Conservation (phyloP, 345 rosid species). For the Trapa bicornis region DNA sequence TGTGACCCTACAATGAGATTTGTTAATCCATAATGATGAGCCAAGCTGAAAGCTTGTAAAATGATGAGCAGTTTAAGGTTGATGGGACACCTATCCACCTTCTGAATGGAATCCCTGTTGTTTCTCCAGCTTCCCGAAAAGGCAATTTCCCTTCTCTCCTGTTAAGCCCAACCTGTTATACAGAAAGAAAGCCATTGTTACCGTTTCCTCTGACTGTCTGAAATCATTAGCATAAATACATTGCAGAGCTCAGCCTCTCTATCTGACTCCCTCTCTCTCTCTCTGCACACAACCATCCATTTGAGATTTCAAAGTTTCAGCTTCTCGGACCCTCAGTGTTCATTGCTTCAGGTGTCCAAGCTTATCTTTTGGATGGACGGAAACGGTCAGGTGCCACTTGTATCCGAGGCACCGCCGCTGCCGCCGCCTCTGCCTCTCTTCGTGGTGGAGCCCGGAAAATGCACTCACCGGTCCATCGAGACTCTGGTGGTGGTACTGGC, state of each 20-base stretch:
- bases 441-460: constrained; percentile 17
- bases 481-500: constrained; percentile 74
- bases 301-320: neutral
- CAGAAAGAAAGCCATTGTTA: too few species aligned
- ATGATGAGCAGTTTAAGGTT: too few species aligned
- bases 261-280: neutral
- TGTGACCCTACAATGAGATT: too few species aligned
- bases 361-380: constrained; percentile 1
- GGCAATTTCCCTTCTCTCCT: neutral
- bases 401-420: neutral
- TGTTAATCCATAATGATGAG: too few species aligned
- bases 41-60: too few species aligned
- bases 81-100: too few species aligned
- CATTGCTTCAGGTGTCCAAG: neutral
- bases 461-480: constrained; percentile 47
- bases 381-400: neutral
- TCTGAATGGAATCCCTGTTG: neutral
- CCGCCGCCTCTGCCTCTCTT: constrained; percentile 10
- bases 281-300: neutral
- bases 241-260: neutral
- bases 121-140: neutral
- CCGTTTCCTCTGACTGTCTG: too few species aligned
- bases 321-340: neutral
- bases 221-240: too few species aligned
- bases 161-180: too few species aligned